Evolutionary conservation across 768 basidiomycete species (phyloP), one percentile per base, ranked within the genome.

Genomic region (Trametes sanguinea): DNA sequence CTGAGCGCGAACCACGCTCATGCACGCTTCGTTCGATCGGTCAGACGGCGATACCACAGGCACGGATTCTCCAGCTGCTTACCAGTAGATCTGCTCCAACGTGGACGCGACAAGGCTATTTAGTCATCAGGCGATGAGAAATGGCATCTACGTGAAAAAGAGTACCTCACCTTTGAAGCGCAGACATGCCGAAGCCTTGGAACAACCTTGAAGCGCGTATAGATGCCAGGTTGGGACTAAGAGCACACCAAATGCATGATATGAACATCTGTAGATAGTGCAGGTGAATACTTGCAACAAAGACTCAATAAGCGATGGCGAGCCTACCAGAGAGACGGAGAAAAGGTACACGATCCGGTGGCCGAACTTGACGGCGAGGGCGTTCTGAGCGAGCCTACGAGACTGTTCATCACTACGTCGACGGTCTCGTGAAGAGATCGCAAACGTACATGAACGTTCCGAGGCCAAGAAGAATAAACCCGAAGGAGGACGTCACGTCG

Each of bases 111-210:
- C 76, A 35, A 80, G 63, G 54, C 77, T 80, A 4, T 7, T 42
- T 6, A 33, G 16, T 50, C 14, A 35, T 35, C 13, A 5, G 27
- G 22, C 9, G 40, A 16, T 6, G n/a, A n/a, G 9, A 13, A 37
- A 13, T 1, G 1, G 40, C 6, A 4, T 1, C 11, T 10, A n/a
- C 14, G 14, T 17, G 44, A 1, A 54, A 9, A 45, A 17, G 16
- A 7, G 2, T 9, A 8, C 14, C 57, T 4, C 39, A 77, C 78
- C 77, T 77, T 68, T 79, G 77, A 54, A 78, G 56, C 8, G 76
- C 76, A 1, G 77, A 78, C 78, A 78, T 79, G 35, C 78, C 79
- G 65, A 79, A 76, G 4, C 80, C 80, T 67, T 80, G 79, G 67
- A 81, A 80, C 10, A 77, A 72, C 16, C 80, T 73, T 8, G 79